Base-by-base conservation (phyloP, 495 filamentous ascomycete species). In the Jackrogersella minutella region DNA sequence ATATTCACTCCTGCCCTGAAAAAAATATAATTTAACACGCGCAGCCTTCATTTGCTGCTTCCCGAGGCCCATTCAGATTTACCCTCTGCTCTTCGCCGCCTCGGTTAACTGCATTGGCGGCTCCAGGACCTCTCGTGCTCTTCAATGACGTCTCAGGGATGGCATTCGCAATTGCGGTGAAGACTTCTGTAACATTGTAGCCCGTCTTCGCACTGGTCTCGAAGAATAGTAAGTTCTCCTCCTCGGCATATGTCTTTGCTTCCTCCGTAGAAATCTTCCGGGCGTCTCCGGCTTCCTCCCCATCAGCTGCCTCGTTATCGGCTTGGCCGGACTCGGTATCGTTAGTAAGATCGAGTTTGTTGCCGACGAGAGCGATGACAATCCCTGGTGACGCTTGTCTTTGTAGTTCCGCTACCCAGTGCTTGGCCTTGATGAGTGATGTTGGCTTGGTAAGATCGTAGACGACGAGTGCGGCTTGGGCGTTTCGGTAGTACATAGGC, bases 401-500 rank as follows among this genome's bases (percentile, higher is more conserved):
- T 77, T 99, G 95, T 28, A 99, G 83, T 80, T 99, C 95, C 28
- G 95, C 95, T 19, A 99, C 95, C 95, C 95, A 99, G 82, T 98
- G 95, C 77, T 94, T 95, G 11, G 96, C 95, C 80, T 99, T 99
- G 71, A 90, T 88, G 60, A 99, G 87, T 17, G 93, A 97, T 39
- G 93, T 94, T 5, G 95, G 92, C 76, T 98, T 98, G 33, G 95
- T 99, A 69, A 99, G 88, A 77, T 99, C 95, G 86, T 99, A 99
- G 72, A 97, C 95, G 14, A 99, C 95, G 44, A 99, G 88, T n/a
- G 95, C 95, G 66, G 93, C 91, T 81, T 99, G 95, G 34, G 95
- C 95, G 74, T 99, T 99, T 79, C 95, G 94, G 82, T 99, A 99
- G 85, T 99, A 99, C 95, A 99, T 99, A 51, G 95, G 95, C 13